Evolutionary conservation across 1,139 yeast species (phyloP).

Genomic region (Blastobotrys ciferrii): DNA sequence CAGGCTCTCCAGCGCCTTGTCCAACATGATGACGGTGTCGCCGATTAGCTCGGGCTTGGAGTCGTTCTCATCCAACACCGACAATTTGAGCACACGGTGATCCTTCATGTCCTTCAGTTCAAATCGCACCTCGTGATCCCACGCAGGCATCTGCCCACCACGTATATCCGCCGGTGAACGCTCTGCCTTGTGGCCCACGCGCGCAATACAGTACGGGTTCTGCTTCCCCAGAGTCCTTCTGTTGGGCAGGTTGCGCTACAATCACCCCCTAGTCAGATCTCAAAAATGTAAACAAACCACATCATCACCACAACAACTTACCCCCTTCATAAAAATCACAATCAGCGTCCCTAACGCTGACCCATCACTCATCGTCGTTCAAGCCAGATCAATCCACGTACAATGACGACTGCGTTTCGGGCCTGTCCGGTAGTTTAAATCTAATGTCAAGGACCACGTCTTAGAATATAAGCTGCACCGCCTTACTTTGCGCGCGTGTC

Average conservation of each 20-base stretch:
- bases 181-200: constrained; percentile 78
- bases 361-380: constrained; percentile 9
- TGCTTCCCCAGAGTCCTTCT: constrained; percentile 82
- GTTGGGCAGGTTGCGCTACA: constrained; percentile 65
- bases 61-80: constrained; percentile 83
- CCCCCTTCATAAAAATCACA: constrained; percentile 40
- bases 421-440: neutral
- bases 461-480: neutral
- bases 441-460: neutral
- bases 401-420: neutral
- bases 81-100: constrained; percentile 59
- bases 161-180: constrained; percentile 70
- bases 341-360: constrained; percentile 37
- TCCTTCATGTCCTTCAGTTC: constrained; percentile 48
- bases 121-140: constrained; percentile 79
- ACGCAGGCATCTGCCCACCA: constrained; percentile 89
- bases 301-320: constrained; percentile 23
- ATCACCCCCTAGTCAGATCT: constrained; percentile 1
- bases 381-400: neutral
- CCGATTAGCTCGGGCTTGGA: constrained; percentile 86
- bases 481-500: neutral
- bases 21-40: constrained; percentile 72
- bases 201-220: constrained; percentile 77
- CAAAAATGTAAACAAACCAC: constrained; percentile 2
- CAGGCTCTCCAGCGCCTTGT: constrained; percentile 59